phyloP scores from a whole-genome alignment of 768 basidiomycete species.

The Candolleomyces aberdarensis region DNA sequence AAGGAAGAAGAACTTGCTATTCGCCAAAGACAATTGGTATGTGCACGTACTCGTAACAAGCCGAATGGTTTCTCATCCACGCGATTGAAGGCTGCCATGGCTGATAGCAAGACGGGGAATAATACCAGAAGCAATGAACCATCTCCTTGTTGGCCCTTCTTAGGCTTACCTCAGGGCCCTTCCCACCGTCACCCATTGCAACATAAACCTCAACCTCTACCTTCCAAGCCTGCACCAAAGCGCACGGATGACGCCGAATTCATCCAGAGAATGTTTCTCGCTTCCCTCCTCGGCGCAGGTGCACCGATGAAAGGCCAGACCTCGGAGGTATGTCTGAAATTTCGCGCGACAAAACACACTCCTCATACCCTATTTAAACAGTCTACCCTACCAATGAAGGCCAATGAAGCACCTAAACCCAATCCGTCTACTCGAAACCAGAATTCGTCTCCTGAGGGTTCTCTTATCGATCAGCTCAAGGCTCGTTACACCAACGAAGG shows the following conservation, averaged over 20 bases:
- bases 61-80: neutral
- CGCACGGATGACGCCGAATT: too few species aligned
- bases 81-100: too few species aligned
- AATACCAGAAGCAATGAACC: too few species aligned
- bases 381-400: neutral
- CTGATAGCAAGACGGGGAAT: too few species aligned
- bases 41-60: neutral
- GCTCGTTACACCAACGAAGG: constrained; percentile 27
- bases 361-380: neutral
- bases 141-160: too few species aligned
- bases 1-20: neutral
- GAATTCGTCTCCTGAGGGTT: neutral
- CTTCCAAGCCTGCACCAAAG: too few species aligned
- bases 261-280: too few species aligned
- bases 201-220: too few species aligned
- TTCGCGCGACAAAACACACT: too few species aligned
- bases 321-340: neutral
- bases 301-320: neutral
- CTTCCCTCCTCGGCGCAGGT: too few species aligned
- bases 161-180: too few species aligned
- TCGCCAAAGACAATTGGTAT: constrained; percentile 6
- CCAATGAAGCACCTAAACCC: neutral
- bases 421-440: neutral
- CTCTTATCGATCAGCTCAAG: constrained; percentile 29
- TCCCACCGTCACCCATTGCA: too few species aligned